These are phyloP conservation scores for Diplodia sapinea DNA, from an alignment of 2,329 filamentous ascomycete species.

Conservation along the genomic window DNA sequence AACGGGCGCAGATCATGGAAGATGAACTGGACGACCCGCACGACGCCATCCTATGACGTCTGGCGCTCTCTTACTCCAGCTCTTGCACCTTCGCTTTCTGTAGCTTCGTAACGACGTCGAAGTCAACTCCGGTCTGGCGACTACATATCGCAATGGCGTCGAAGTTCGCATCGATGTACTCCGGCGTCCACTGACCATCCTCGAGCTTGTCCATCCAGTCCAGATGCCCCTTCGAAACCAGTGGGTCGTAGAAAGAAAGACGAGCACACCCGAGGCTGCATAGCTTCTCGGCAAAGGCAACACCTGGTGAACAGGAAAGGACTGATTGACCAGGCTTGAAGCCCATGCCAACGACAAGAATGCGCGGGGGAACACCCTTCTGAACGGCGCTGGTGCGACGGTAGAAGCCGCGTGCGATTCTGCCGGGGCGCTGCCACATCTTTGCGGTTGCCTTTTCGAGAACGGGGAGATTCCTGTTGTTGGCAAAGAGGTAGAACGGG, in stretches of 20 bases:
- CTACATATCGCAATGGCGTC: conserved; percentile 55
- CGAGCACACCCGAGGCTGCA: conserved; percentile 48
- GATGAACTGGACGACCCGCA: neutral
- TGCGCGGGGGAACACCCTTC: conserved; percentile 39
- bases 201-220: conserved; percentile 51
- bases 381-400: conserved; percentile 1
- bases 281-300: conserved; percentile 48
- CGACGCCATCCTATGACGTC: conserved; percentile 7
- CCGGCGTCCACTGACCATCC: conserved; percentile 49
- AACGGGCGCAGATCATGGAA: neutral
- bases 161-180: conserved; percentile 48
- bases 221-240: conserved; percentile 52
- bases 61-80: neutral
- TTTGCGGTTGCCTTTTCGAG: conserved; percentile 53
- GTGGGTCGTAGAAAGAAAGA: conserved; percentile 54
- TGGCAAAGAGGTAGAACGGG: conserved; percentile 59
- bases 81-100: conserved; percentile 44
- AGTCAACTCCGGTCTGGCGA: conserved; percentile 53
- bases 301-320: conserved; percentile 56
- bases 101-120: conserved; percentile 47
- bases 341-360: conserved; percentile 61
- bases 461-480: conserved; percentile 52
- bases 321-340: conserved; percentile 59
- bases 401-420: conserved; percentile 36
- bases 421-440: conserved; percentile 50